Evolutionary conservation across 2,329 filamentous ascomycete genomes (phyloP), one percentile per base, ranked within the genome.

Genomic region (Pseudogymnoascus destructans): DNA sequence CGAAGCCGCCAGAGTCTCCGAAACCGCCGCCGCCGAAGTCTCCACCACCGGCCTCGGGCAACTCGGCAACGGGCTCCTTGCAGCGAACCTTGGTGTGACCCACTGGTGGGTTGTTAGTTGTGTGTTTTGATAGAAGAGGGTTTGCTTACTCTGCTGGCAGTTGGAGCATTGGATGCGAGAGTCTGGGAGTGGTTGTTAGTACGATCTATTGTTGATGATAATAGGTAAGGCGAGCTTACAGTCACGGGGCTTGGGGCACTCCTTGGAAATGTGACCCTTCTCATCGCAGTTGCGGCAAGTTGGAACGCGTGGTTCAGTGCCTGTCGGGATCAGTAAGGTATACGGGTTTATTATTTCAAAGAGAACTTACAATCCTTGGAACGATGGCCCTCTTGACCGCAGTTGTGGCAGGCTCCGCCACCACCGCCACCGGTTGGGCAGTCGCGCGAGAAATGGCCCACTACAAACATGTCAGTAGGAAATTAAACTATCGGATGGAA

Each of bases 261-360:
- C 68, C 69, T 79, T 82, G 21, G 73, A 64, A 32, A 73, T 74
- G 61, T 88, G 85, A 0, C 85, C 85, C 15, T 84, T 70, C 63
- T 84, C 78, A 38, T 75, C 73, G 66, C 85, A 89, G 69, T 85
- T 86, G 61, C 62, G 67, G 70, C 85, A 89, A 61, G 79, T 74
- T 38, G 72, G 73, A 3, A 73, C 73, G 40, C 70, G 71, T 49
- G 71, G 72, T 61, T 77, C 72, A 25, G 75, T 69, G 60, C 55
- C 55, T 57, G 33, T 21, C 13, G 9, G 33, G 11, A 23, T 40
- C n/a, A 35, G 33, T 57, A 6, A n/a, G 9, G 7, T 13, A 23
- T 9, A 27, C 9, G 9, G n/a, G 27, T n/a, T 17, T 25, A 19
- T n/a, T 57, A 11, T 17, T 17, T 27, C 17, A 17, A n/a, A 11